Percentiles rank a stretch among this genome's conserved stretches.
Conservation (phyloP, 2,329 filamentous ascomycete species). For the Pseudocercospora musae region DNA sequence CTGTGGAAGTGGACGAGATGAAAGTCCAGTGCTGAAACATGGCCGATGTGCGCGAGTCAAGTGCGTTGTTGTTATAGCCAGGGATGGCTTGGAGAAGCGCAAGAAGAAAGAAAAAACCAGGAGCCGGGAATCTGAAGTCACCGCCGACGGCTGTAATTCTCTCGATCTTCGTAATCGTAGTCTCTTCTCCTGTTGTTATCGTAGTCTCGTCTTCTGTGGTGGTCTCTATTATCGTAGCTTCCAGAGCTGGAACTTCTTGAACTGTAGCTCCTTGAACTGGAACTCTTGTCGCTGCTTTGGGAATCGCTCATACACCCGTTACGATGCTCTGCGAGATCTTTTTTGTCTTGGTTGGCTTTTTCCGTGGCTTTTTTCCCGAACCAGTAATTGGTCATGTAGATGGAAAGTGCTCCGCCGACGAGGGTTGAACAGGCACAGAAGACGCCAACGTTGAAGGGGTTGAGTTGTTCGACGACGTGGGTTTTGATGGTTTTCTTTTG, state of each 20-base stretch:
- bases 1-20: not conserved
- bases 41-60: not conserved
- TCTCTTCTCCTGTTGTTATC: no score
- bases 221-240: not conserved
- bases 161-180: conserved; percentile 2
- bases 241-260: not conserved
- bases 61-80: not conserved
- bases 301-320: not conserved
- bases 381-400: conserved; percentile 5
- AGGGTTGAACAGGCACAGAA: conserved; percentile 2
- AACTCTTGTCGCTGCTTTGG: not conserved
- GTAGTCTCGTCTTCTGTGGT: not conserved
- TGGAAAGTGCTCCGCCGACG: conserved; percentile 1
- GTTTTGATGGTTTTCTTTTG: not conserved
- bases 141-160: not conserved
- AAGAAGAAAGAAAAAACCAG: no score
- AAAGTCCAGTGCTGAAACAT: not conserved
- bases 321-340: not conserved
- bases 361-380: not conserved
- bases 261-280: not conserved
- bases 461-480: not conserved
- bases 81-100: no score
- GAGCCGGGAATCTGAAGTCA: not conserved
- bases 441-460: conserved; percentile 1
- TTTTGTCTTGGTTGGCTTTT: not conserved